These are phyloP conservation scores for Gypsophila paniculata DNA, from an alignment of 179 eudicot species.

Conservation along the genomic window DNA sequence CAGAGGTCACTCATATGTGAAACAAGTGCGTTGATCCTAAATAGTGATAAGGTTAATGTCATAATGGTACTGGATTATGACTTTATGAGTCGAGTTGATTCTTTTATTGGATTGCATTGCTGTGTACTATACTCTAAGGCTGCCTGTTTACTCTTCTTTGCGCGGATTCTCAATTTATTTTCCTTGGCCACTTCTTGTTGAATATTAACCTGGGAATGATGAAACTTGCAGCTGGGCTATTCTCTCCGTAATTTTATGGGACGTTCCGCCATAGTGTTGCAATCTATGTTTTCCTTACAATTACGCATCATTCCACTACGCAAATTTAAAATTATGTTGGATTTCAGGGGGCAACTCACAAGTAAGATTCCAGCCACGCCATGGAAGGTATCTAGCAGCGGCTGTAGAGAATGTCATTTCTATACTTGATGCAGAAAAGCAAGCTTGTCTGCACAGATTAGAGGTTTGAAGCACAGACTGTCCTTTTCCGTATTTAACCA, in stretches of 20 bases:
- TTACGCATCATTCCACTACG: conserved; percentile 56
- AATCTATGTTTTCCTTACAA: conserved; percentile 83
- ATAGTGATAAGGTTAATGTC: no score
- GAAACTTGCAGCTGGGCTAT: conserved; percentile 47
- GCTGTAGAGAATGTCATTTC: conserved; percentile 85
- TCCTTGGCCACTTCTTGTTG: neutral
- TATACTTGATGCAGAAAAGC: conserved; percentile 82
- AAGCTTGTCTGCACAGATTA: conserved; percentile 63
- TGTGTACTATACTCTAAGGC: no score
- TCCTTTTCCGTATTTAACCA: no score
- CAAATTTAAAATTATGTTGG: neutral
- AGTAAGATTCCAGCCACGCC: conserved; percentile 87
- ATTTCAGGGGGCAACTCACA: conserved; percentile 69
- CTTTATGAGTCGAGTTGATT: no score
- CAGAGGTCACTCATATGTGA: no score
- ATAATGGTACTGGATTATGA: no score
- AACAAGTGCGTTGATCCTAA: no score
- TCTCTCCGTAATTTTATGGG: conserved; percentile 81
- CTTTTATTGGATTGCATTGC: no score
- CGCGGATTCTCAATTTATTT: neutral
- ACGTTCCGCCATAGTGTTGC: conserved; percentile 70
- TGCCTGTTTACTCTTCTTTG: no score
- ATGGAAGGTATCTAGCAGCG: conserved; percentile 90
- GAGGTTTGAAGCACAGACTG: no score
- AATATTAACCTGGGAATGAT: neutral